These are phyloP conservation scores for Aspergillus hiratsukae DNA, from an alignment of 2,329 filamentous ascomycete genomes.

Conservation along the genomic window DNA sequence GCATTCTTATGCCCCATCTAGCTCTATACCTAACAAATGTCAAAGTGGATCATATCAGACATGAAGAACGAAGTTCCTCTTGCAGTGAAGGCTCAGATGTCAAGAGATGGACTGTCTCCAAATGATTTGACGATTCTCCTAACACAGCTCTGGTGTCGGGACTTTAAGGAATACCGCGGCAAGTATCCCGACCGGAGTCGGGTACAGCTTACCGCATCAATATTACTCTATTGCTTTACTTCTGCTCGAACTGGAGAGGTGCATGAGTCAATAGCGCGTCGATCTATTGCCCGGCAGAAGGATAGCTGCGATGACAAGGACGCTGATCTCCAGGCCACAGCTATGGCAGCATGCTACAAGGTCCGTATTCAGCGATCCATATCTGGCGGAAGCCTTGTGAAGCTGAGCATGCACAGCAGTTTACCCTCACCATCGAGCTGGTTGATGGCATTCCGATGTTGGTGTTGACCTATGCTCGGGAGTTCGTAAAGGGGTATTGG, in stretches of 20 bases:
- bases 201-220: constrained; percentile 7
- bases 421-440: too few relatives aligned
- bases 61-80: too few relatives aligned
- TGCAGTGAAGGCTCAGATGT: constrained; percentile 2
- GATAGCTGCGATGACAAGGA: constrained; percentile 1
- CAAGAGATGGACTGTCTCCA: constrained; percentile 10
- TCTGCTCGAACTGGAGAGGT: constrained; percentile 8
- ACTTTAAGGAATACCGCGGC: constrained; percentile 10
- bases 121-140: constrained; percentile 13
- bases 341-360: constrained; percentile 9
- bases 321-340: neutral
- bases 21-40: too few relatives aligned
- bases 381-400: too few relatives aligned
- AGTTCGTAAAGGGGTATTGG: too few relatives aligned
- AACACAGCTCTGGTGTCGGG: constrained; percentile 13
- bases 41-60: too few relatives aligned
- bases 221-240: constrained; percentile 14
- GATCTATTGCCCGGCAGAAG: constrained; percentile 1
- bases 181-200: constrained; percentile 7
- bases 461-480: too few relatives aligned
- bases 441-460: too few relatives aligned
- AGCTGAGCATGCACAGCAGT: too few relatives aligned
- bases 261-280: constrained; percentile 9
- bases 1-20: too few relatives aligned
- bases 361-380: too few relatives aligned